Percentiles rank a stretch among this genome's conserved stretches.
Evolutionary conservation across 2,329 filamentous ascomycete genomes (phyloP).

Genomic region (Rhynchosporium agropyri): DNA sequence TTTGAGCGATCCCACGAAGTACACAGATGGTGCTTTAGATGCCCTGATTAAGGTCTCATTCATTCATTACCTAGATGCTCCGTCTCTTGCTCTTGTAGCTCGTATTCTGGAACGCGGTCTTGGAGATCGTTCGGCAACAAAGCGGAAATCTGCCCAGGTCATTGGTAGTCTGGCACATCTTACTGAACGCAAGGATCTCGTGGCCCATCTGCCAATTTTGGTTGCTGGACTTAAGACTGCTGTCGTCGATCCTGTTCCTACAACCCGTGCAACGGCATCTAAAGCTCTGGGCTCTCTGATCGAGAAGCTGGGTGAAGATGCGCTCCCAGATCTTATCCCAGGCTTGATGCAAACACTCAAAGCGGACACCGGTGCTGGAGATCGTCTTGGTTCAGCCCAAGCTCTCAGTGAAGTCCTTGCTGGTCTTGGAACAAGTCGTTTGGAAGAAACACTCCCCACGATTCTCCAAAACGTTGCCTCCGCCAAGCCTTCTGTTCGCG

Average conservation of each 20-base stretch:
- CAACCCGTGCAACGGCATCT: conserved; percentile 92
- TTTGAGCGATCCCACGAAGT: conserved; percentile 94
- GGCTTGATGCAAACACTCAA: conserved; percentile 97
- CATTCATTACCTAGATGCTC: conserved; percentile 96
- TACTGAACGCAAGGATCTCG: conserved; percentile 92
- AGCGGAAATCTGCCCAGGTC: conserved; percentile 94
- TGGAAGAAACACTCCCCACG: conserved; percentile 95
- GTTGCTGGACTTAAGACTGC: conserved; percentile 88
- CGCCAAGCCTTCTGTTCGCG: conserved; percentile 83
- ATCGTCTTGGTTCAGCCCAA: conserved; percentile 93
- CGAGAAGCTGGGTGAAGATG: conserved; percentile 96
- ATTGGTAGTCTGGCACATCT: conserved; percentile 97
- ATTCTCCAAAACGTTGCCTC: conserved; percentile 96
- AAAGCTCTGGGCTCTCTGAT: conserved; percentile 95
- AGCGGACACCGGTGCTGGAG: conserved; percentile 93
- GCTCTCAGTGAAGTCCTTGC: conserved; percentile 95
- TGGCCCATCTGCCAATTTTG: conserved; percentile 86
- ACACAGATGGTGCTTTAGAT: conserved; percentile 93
- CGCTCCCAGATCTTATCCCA: conserved; percentile 94
- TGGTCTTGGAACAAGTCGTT: conserved; percentile 84
- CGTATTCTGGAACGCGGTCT: conserved; percentile 93
- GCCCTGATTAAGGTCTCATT: conserved; percentile 97
- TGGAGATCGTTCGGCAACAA: conserved; percentile 88
- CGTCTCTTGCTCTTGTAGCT: conserved; percentile 90
- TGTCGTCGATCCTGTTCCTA: conserved; percentile 92